Conservation (phyloP, 257 asterid species). For the Nicotiana attenuata region DNA sequence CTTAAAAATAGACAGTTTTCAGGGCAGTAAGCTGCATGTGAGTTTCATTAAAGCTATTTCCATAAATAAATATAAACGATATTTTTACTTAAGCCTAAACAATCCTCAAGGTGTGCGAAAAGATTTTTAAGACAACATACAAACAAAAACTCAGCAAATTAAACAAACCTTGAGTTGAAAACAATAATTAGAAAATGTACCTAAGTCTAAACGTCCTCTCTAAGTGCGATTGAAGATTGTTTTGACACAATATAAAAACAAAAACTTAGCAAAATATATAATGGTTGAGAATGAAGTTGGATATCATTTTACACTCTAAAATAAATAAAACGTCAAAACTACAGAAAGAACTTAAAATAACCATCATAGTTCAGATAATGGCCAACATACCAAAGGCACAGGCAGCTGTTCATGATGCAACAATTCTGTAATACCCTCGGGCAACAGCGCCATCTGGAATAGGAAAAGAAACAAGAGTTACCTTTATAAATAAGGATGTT, state of each 20-base stretch:
- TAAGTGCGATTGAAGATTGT: not conserved
- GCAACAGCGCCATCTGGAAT: conserved; percentile 84
- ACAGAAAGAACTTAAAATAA: not conserved
- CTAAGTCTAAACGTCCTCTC: not conserved
- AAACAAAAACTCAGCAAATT: no score
- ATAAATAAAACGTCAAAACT: not conserved
- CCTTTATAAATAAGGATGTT: not conserved
- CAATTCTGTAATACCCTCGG: conserved; percentile 85
- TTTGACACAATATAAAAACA: not conserved
- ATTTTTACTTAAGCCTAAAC: no score
- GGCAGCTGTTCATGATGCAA: conserved; percentile 64
- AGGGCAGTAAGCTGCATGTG: no score
- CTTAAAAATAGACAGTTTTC: no score
- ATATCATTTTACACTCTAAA: not conserved
- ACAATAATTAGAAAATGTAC: not conserved
- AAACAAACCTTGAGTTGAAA: no score
- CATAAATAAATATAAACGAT: no score
- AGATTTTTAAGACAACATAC: no score
- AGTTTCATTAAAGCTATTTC: no score
- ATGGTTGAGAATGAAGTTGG: not conserved
- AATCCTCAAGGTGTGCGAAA: no score
- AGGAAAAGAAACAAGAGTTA: conserved; percentile 6
- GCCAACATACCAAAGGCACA: conserved; percentile 69
- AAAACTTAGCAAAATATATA: not conserved
- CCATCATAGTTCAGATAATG: not conserved